A percentile compares a stretch with the other conserved stretches of the same genome.
These are phyloP conservation scores for Cyclocybe aegerita DNA, from an alignment of 768 basidiomycete species.

Conservation along the genomic window DNA sequence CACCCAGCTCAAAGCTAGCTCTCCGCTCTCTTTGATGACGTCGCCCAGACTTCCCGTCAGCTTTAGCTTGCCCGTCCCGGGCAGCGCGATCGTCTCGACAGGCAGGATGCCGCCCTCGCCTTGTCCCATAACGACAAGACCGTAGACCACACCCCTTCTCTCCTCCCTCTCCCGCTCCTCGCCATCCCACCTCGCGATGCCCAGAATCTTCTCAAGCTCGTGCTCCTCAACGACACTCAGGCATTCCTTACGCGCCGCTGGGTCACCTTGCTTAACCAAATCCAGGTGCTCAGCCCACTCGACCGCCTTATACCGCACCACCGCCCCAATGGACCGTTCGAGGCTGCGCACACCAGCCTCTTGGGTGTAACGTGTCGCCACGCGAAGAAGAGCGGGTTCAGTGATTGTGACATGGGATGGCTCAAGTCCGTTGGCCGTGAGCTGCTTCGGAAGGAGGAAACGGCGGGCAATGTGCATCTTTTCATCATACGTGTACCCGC, in stretches of 20 bases:
- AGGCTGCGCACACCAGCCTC: slow-evolving; percentile 93
- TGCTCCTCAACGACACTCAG: slow-evolving; percentile 56
- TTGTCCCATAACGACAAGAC: slow-evolving; percentile 84
- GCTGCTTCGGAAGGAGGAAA: slow-evolving; percentile 89
- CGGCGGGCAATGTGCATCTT: slow-evolving; percentile 86
- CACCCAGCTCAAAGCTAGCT: slow-evolving; percentile 91
- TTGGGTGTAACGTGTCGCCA: slow-evolving; percentile 80
- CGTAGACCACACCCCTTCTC: slow-evolving; percentile 77
- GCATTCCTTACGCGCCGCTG: slow-evolving; percentile 41
- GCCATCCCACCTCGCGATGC: slow-evolving; percentile 75
- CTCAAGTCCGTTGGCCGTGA: slow-evolving; percentile 73
- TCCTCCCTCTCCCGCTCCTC: slow-evolving; percentile 79
- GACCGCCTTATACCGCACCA: slow-evolving; percentile 92
- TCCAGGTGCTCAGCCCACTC: slow-evolving; percentile 79
- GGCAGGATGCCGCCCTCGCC: slow-evolving; percentile 85
- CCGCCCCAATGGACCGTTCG: slow-evolving; percentile 82
- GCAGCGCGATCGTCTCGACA: slow-evolving; percentile 79
- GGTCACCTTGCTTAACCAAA: slow-evolving; percentile 18
- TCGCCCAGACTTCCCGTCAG: slow-evolving; percentile 86
- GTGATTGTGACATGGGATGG: slow-evolving; percentile 61
- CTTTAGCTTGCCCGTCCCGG: slow-evolving; percentile 72
- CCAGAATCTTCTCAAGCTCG: slow-evolving; percentile 84
- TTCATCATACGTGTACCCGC: slow-evolving; percentile 87
- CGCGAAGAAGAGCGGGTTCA: slow-evolving; percentile 66
- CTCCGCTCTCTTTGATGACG: slow-evolving; percentile 88